Conservation (phyloP, 2,329 filamentous ascomycete species). For the Lachnellula suecica region DNA sequence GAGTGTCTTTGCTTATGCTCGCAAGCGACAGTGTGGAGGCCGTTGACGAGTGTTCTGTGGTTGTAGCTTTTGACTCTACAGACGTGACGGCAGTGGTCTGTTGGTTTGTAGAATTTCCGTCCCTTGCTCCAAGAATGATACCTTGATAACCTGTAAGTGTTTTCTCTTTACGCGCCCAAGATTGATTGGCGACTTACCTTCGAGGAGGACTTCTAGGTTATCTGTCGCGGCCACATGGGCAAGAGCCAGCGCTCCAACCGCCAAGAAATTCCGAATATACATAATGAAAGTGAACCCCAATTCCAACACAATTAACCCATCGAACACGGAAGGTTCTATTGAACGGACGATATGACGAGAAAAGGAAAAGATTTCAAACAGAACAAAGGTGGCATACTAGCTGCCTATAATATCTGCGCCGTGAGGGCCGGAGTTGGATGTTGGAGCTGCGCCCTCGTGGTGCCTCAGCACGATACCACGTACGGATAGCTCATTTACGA, state of each 20-base stretch:
- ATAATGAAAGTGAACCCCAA: slow-evolving; percentile 16
- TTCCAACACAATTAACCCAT: slow-evolving; percentile 9
- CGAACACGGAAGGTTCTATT: background rate
- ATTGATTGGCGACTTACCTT: background rate
- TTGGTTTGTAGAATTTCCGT: background rate
- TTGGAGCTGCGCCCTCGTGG: background rate
- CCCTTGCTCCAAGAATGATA: background rate
- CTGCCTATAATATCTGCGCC: background rate
- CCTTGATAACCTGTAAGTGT: background rate
- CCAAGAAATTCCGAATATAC: slow-evolving; percentile 14
- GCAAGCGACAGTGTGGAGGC: no score
- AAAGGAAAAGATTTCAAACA: slow-evolving; percentile 1
- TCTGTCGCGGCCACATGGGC: slow-evolving; percentile 15
- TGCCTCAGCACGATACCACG: background rate
- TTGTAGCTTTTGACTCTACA: background rate
- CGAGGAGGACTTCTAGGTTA: background rate
- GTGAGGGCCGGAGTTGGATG: background rate
- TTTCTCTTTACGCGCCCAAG: background rate
- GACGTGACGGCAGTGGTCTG: background rate
- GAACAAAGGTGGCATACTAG: slow-evolving; percentile 1
- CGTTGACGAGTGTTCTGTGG: no score
- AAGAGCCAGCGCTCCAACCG: slow-evolving; percentile 18
- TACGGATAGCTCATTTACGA: background rate
- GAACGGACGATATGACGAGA: background rate
- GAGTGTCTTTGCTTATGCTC: background rate